Percentiles rank a stretch among this genome's conserved stretches.
Conservation (phyloP, 805 yeast genomes). For the Naumovozyma castellii region DNA sequence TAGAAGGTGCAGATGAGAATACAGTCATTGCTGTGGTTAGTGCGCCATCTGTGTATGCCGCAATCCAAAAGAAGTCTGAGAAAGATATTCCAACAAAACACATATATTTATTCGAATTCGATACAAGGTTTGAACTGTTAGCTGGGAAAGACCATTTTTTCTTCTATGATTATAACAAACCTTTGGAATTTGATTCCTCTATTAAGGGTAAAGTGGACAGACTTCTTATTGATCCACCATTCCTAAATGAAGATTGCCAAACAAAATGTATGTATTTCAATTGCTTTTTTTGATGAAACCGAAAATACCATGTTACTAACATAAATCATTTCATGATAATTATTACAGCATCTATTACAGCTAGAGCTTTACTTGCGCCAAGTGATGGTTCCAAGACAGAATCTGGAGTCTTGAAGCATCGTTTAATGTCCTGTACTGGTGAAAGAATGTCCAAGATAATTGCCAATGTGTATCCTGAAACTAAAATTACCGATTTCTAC, state of each 20-base stretch:
- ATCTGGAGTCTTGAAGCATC: slow-evolving; percentile 35
- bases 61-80: slow-evolving; percentile 47
- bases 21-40: slow-evolving; percentile 70
- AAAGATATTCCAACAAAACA: slow-evolving; percentile 52
- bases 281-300: too few species aligned
- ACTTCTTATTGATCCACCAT: slow-evolving; percentile 80
- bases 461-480: slow-evolving; percentile 50
- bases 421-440: slow-evolving; percentile 74
- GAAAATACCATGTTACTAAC: slow-evolving; percentile 6
- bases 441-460: slow-evolving; percentile 74
- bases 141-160: slow-evolving; percentile 61
- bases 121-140: slow-evolving; percentile 61
- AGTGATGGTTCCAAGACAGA: slow-evolving; percentile 34
- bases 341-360: slow-evolving; percentile 45
- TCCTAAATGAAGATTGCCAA: slow-evolving; percentile 74
- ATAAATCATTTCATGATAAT: neutral
- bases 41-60: slow-evolving; percentile 91
- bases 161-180: slow-evolving; percentile 67
- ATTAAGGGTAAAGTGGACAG: slow-evolving; percentile 59
- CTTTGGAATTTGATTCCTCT: slow-evolving; percentile 48
- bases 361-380: slow-evolving; percentile 42
- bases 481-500: slow-evolving; percentile 51
- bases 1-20: slow-evolving; percentile 65
- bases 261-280: too few species aligned
- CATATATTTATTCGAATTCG: slow-evolving; percentile 70